Evolutionary conservation across 768 basidiomycete genomes (phyloP), one percentile per base, ranked within the genome.

Genomic region (Pleurotus cornucopiae): DNA sequence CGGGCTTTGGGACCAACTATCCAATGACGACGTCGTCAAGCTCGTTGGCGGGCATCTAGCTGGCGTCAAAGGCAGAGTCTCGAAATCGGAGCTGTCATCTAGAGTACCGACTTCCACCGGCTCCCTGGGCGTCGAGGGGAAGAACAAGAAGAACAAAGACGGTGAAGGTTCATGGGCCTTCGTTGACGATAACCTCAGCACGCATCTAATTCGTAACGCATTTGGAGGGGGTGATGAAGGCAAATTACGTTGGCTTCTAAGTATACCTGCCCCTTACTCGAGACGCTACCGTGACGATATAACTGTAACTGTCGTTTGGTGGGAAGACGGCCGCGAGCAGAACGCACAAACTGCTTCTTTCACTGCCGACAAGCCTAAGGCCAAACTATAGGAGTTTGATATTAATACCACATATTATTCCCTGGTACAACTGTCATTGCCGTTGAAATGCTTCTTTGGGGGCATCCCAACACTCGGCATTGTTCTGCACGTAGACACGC

Each of bases 121-220:
- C 23, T 69, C 78, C 48, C 70, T 69, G 23, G 80, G 83, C 6
- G 75, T 91, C 49, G 80, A 88, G 57, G 89, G 86, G 55, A 88
- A 89, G 66, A 71, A 76, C 60, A 77, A 77, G 66, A 67, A 69
- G 52, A 63, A 60, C 20, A 66, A 60, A 40, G 65, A 76, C 18
- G 56, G 65, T 18, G 60, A 75, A 30, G 83, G 83, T 12, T 75
- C 77, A 7, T 94, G 91, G 91, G 78, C 81, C 6, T 96, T 95
- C 62, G 80, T 76, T 47, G 91, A 94, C 63, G 84, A 85, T 14
- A 89, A 93, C 62, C 64, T 90, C 55, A 80, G 87, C 58, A 83
- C 88, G 39, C 94, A 95, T 69, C 73, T 96, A 14, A 91, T 95
- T 56, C 79, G 93, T 59, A 96, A 96, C 65, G 91, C 93, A n/a